These are phyloP conservation scores for Penicillium sp. DNA, from an alignment of 2,329 filamentous ascomycete genomes.

Conservation along the genomic window DNA sequence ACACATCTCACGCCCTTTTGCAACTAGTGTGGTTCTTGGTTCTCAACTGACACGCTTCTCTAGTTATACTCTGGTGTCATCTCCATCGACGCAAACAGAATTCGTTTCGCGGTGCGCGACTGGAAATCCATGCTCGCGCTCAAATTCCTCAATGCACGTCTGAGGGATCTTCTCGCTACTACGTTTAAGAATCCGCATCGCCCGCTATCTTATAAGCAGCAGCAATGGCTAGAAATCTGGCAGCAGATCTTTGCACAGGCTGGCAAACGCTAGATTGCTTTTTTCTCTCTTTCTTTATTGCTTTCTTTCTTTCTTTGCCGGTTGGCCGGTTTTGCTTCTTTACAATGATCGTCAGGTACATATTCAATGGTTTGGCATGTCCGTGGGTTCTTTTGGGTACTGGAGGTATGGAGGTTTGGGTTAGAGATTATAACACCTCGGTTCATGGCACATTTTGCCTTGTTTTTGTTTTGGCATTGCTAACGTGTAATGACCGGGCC, in stretches of 20 bases:
- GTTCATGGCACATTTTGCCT: background rate
- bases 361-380: background rate
- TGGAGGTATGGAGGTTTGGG: background rate
- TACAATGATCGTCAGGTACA: background rate
- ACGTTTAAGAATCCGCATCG: constrained; percentile 57
- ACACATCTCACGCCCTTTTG: constrained; percentile 19
- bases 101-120: constrained; percentile 77
- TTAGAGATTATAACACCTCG: background rate
- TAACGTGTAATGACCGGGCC: background rate
- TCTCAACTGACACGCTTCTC: background rate
- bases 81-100: constrained; percentile 80
- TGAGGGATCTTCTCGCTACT: constrained; percentile 72
- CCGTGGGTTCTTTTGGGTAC: background rate
- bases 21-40: background rate
- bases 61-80: constrained; percentile 85
- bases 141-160: constrained; percentile 70
- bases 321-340: background rate
- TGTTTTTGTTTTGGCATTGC: background rate
- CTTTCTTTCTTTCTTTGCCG: background rate
- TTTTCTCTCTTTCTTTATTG: background rate
- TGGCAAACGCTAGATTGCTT: constrained; percentile 19
- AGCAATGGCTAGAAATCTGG: constrained; percentile 73
- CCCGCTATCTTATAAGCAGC: constrained; percentile 59
- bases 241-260: constrained; percentile 62
- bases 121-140: constrained; percentile 92